A percentile compares a stretch with the other conserved stretches of the same genome.
Conservation (phyloP, 169 alveolate genomes). For the Cryptosporidium sp. region DNA sequence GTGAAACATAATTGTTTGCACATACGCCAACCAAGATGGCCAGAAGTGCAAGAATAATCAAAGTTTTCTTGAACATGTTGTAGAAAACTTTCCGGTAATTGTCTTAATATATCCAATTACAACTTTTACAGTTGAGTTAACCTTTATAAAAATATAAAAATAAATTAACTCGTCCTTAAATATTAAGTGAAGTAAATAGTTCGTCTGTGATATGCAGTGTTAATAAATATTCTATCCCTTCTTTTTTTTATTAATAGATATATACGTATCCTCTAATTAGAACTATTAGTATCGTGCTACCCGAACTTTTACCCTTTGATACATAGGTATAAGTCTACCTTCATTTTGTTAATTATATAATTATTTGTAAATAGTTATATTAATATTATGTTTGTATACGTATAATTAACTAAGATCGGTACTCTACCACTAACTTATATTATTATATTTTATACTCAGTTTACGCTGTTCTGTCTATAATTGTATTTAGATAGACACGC, state of each 20-base stretch:
- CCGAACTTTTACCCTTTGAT: neutral
- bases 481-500: conserved; percentile 5
- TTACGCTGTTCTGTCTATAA: neutral
- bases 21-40: neutral
- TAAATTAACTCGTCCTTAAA: conserved; percentile 34
- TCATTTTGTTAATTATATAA: neutral
- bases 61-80: conserved; percentile 1
- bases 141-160: conserved; percentile 8
- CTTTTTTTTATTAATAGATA: conserved; percentile 21
- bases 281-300: conserved; percentile 47
- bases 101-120: neutral
- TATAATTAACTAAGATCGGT: conserved; percentile 19
- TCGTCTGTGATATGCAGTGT: conserved; percentile 3
- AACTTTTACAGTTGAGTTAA: conserved; percentile 10
- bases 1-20: conserved; percentile 17
- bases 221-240: conserved; percentile 14
- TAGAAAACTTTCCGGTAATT: conserved; percentile 12
- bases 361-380: neutral
- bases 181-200: neutral
- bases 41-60: conserved; percentile 10
- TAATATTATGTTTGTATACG: neutral
- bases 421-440: conserved; percentile 36
- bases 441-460: conserved; percentile 1
- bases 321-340: conserved; percentile 45
- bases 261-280: conserved; percentile 74